Evolutionary conservation across 2,329 filamentous ascomycete genomes (phyloP).

Genomic region (Sporothrix variecibatus): DNA sequence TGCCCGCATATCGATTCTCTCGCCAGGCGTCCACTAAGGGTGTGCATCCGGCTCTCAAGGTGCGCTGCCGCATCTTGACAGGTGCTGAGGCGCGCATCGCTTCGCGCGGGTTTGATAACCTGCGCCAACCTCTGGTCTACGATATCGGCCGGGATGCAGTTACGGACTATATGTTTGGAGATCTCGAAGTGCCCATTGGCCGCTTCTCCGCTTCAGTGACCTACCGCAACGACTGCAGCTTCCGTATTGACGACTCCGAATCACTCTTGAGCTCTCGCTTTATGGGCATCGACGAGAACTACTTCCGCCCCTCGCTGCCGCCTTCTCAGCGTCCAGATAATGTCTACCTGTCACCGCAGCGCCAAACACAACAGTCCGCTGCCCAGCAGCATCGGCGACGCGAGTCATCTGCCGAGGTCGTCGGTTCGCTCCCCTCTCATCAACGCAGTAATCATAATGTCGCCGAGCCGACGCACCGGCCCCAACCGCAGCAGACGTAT

Average conservation of each 20-base stretch:
- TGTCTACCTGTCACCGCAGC: not conserved
- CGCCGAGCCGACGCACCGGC: slow-evolving; percentile 51
- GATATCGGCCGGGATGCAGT: slow-evolving; percentile 63
- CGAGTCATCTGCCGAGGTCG: slow-evolving; percentile 52
- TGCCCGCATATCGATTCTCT: slow-evolving; percentile 83
- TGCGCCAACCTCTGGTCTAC: slow-evolving; percentile 67
- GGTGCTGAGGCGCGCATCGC: slow-evolving; percentile 51
- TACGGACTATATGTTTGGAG: slow-evolving; percentile 77
- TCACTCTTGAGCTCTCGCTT: slow-evolving; percentile 89
- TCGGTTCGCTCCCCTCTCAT: slow-evolving; percentile 72
- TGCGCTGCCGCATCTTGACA: slow-evolving; percentile 77
- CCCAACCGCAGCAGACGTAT: slow-evolving; percentile 66
- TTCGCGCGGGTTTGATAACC: slow-evolving; percentile 62
- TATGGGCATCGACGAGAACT: slow-evolving; percentile 85
- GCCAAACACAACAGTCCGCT: not conserved
- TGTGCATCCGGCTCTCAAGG: slow-evolving; percentile 65
- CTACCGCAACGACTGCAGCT: slow-evolving; percentile 86
- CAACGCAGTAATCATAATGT: slow-evolving; percentile 51
- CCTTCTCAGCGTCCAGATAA: slow-evolving; percentile 46
- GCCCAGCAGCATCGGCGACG: slow-evolving; percentile 35
- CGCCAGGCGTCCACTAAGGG: slow-evolving; percentile 72
- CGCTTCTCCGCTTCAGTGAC: slow-evolving; percentile 78
- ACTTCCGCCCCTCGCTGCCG: slow-evolving; percentile 77
- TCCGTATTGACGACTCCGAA: slow-evolving; percentile 89
- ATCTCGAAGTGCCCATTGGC: slow-evolving; percentile 83